Conservation (phyloP, 2,329 filamentous ascomycete species). For the Didymella pomorum region DNA sequence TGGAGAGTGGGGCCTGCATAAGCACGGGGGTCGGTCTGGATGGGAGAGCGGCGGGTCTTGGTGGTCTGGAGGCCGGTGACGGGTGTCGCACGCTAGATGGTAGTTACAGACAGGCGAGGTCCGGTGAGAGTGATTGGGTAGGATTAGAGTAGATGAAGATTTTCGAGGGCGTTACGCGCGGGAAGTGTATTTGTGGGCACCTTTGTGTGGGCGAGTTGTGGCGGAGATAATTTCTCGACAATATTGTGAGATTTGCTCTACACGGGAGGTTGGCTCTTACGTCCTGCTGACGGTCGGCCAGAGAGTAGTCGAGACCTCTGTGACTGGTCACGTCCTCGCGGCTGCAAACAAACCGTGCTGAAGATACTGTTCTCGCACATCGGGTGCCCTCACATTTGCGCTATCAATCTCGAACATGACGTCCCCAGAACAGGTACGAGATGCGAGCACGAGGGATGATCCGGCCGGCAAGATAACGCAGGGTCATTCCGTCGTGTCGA, state of each 20-base stretch:
- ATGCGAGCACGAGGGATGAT: neutral
- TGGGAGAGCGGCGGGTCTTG: neutral
- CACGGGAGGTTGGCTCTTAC: neutral
- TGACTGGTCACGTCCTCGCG: neutral
- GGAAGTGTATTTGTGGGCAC: neutral
- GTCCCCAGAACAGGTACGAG: constrained; percentile 2
- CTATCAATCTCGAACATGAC: constrained; percentile 14
- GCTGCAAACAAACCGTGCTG: neutral
- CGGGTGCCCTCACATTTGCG: neutral
- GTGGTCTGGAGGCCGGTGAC: constrained; percentile 12
- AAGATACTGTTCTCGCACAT: neutral
- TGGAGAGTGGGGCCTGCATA: constrained; percentile 15
- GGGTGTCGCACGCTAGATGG: constrained; percentile 8
- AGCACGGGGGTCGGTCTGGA: constrained; percentile 7
- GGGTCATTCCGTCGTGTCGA: constrained; percentile 1
- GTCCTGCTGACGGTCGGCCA: neutral
- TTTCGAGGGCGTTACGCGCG: constrained; percentile 6
- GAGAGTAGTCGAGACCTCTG: neutral
- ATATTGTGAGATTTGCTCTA: neutral
- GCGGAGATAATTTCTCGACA: constrained; percentile 3
- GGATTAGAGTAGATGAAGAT: neutral
- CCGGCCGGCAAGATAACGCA: constrained; percentile 4
- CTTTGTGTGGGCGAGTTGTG: neutral
- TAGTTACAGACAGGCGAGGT: constrained; percentile 13
- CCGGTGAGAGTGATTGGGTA: constrained; percentile 12